Evolutionary conservation across 1,139 yeast species (phyloP).

Genomic region (Geotrichum phurueaensis): DNA sequence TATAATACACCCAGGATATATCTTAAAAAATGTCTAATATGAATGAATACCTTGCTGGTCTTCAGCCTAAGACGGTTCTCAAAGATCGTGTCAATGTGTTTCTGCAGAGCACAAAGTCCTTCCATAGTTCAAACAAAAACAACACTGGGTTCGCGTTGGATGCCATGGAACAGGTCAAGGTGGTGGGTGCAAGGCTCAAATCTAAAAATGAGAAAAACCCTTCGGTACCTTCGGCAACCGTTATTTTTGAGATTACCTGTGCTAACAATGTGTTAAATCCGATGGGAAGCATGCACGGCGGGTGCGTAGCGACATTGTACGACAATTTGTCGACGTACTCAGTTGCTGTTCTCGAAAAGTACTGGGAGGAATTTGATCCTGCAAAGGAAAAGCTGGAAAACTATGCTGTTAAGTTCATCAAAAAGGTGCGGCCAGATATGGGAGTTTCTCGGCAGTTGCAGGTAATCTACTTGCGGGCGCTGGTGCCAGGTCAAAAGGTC

Average conservation of each 20-base stretch:
- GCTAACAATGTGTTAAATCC: constrained; percentile 4
- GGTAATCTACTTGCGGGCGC: constrained; percentile 9
- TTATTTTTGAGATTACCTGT: constrained; percentile 7
- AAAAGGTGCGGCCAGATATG: not conserved
- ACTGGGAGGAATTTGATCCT: constrained; percentile 25
- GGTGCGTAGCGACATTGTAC: constrained; percentile 32
- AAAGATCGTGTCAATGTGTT: constrained; percentile 6
- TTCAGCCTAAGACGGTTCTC: constrained; percentile 4
- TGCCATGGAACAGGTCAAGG: not conserved
- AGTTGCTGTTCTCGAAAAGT: constrained; percentile 26
- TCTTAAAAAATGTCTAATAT: not conserved
- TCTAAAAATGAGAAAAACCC: not conserved
- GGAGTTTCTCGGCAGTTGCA: constrained; percentile 12
- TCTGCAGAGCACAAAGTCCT: not conserved
- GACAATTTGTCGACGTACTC: constrained; percentile 29
- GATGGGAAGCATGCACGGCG: constrained; percentile 31
- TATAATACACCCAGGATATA: not conserved
- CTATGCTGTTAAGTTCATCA: constrained; percentile 18
- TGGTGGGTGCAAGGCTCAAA: constrained; percentile 24
- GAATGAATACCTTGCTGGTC: not conserved
- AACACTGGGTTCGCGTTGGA: constrained; percentile 2
- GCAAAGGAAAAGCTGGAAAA: constrained; percentile 10
- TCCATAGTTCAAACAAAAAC: not conserved
- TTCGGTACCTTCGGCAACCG: not conserved
- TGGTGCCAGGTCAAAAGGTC: constrained; percentile 3